Evolutionary conservation across 371 early-diverging fungal species (phyloP).

Genomic region (Choanephora cucurbitarum): DNA sequence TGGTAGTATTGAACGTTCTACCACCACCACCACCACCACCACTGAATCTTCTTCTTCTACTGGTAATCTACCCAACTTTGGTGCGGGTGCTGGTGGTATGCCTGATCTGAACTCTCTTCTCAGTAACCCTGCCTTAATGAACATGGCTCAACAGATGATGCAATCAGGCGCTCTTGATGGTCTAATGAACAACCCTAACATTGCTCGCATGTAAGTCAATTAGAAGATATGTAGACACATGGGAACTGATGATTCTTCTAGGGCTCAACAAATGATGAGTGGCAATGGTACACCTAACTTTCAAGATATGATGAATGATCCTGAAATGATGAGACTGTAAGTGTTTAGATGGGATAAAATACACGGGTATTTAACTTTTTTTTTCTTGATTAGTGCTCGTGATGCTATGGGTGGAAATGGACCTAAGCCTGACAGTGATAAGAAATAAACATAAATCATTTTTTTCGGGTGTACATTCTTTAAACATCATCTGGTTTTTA

Average conservation of each 20-base stretch:
- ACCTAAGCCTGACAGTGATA: conserved; percentile 15
- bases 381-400: conserved; percentile 58
- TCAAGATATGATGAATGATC: conserved; percentile 77
- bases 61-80: conserved; percentile 35
- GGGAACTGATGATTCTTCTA: conserved; percentile 13
- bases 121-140: conserved; percentile 92
- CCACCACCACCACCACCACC: conserved; percentile 24
- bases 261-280: conserved; percentile 81
- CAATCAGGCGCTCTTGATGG: conserved; percentile 82
- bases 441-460: neutral
- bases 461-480: too few species aligned
- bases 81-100: conserved; percentile 61
- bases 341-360: conserved; percentile 16
- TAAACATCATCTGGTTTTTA: too few species aligned
- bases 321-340: conserved; percentile 75
- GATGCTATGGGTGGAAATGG: conserved; percentile 62
- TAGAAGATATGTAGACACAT: neutral
- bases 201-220: conserved; percentile 71
- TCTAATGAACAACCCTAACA: conserved; percentile 89
- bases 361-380: neutral
- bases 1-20: conserved; percentile 35
- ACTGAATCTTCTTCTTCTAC: conserved; percentile 13
- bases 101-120: conserved; percentile 68
- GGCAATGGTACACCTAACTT: conserved; percentile 59
- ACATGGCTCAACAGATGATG: conserved; percentile 95